These are phyloP conservation scores for Acanthamoeba castellanii DNA, from an alignment of 208 protist genomes.

Conservation along the genomic window DNA sequence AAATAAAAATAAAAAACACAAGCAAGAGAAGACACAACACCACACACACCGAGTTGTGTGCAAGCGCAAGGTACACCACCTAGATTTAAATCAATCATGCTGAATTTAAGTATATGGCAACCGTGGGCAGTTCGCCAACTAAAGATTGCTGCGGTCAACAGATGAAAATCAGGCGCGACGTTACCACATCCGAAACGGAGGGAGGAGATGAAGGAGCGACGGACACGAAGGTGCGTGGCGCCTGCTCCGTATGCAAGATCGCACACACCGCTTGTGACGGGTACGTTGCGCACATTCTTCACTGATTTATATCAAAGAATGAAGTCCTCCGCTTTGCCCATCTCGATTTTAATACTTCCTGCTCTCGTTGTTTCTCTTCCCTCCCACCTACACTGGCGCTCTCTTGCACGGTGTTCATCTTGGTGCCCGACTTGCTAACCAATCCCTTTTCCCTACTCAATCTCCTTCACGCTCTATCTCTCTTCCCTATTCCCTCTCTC, in stretches of 20 bases:
- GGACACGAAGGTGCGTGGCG: neutral
- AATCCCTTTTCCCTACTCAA: neutral
- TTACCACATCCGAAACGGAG: neutral
- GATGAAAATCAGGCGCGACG: constrained; percentile 22
- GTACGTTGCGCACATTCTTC: neutral
- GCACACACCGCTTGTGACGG: constrained; percentile 47
- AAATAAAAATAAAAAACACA: too few species aligned
- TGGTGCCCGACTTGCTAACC: neutral
- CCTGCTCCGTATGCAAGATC: constrained; percentile 49
- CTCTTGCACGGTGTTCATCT: too few species aligned
- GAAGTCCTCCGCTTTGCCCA: neutral
- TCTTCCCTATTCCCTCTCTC: neutral
- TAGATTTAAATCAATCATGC: too few species aligned
- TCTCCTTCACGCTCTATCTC: constrained; percentile 27
- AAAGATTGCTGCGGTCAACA: neutral
- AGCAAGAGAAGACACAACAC: neutral
- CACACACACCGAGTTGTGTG: neutral
- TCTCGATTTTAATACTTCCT: neutral
- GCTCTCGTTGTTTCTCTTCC: neutral
- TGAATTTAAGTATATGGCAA: too few species aligned
- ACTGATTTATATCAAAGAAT: neutral
- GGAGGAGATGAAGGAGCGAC: neutral
- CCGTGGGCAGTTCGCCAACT: too few species aligned
- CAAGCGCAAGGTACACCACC: too few species aligned
- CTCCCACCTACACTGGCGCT: too few species aligned